These are phyloP conservation scores for Citrullus amarus DNA, from an alignment of 306 rosid species.

Conservation along the genomic window DNA sequence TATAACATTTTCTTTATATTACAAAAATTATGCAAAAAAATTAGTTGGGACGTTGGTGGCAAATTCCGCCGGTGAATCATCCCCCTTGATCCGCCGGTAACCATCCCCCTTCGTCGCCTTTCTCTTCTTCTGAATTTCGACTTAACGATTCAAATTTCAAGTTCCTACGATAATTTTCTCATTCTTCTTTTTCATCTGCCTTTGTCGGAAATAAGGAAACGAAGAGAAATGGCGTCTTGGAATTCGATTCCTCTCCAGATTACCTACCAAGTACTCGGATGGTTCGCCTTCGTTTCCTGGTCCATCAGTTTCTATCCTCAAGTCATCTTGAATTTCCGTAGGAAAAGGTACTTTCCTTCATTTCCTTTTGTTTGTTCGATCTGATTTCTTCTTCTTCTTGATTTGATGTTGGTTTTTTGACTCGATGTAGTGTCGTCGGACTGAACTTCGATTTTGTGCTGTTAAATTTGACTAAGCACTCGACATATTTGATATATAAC, in stretches of 20 bases:
- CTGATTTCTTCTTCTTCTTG: background rate
- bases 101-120: background rate
- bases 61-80: background rate
- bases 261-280: conserved; percentile 54
- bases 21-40: too few species aligned
- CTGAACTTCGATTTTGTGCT: conserved; percentile 75
- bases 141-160: background rate
- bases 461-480: conserved; percentile 74
- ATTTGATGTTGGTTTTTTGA: background rate
- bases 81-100: background rate
- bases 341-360: conserved; percentile 50
- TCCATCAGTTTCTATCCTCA: conserved; percentile 77
- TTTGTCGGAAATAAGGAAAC: background rate
- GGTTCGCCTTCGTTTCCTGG: conserved; percentile 66
- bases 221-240: conserved; percentile 58
- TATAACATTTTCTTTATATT: too few species aligned
- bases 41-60: too few species aligned
- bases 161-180: background rate
- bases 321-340: conserved; percentile 57
- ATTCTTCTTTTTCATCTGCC: background rate
- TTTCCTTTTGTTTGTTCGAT: background rate
- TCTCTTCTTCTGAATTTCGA: background rate
- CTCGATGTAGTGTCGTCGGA: conserved; percentile 62
- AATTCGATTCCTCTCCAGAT: conserved; percentile 54
- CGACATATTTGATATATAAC: conserved; percentile 74